Conservation (phyloP, 2,329 filamentous ascomycete species). For the Ceratocystis variospora region DNA sequence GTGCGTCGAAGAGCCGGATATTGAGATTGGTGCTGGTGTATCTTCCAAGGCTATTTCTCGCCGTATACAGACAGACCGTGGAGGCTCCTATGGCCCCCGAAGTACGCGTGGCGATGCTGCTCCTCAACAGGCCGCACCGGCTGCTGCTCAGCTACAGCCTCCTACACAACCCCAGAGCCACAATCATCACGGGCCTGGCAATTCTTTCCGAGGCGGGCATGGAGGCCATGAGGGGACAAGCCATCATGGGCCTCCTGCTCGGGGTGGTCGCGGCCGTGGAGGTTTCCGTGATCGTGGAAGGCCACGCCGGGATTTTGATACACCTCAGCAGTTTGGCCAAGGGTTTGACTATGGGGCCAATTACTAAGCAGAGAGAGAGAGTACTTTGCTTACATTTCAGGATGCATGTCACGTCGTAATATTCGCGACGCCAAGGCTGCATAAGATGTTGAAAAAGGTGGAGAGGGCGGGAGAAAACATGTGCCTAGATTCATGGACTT, state of each 20-base stretch:
- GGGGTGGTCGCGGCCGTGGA: constrained; percentile 17
- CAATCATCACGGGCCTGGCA: not conserved
- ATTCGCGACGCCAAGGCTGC: not conserved
- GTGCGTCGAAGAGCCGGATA: constrained; percentile 92
- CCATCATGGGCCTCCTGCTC: constrained; percentile 9
- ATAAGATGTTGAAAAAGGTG: not conserved
- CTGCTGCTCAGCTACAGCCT: not conserved
- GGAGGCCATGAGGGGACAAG: constrained; percentile 20
- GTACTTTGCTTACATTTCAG: too few relatives aligned
- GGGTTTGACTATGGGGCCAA: constrained; percentile 19
- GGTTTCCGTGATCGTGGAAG: constrained; percentile 17
- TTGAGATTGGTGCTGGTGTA: constrained; percentile 94
- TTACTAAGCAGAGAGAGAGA: constrained; percentile 8
- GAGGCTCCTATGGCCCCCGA: constrained; percentile 50
- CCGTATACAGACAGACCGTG: constrained; percentile 55
- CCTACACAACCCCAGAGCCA: constrained; percentile 11
- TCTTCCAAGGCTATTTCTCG: constrained; percentile 76
- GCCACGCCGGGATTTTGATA: constrained; percentile 18
- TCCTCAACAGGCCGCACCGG: not conserved
- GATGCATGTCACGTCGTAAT: not conserved
- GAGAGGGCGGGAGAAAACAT: not conserved
- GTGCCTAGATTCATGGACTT: not conserved
- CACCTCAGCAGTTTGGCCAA: constrained; percentile 18
- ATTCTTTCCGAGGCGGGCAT: constrained; percentile 20
- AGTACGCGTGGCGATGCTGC: constrained; percentile 36